Conservation (phyloP, 306 rosid species). For the Mucuna pruriens region DNA sequence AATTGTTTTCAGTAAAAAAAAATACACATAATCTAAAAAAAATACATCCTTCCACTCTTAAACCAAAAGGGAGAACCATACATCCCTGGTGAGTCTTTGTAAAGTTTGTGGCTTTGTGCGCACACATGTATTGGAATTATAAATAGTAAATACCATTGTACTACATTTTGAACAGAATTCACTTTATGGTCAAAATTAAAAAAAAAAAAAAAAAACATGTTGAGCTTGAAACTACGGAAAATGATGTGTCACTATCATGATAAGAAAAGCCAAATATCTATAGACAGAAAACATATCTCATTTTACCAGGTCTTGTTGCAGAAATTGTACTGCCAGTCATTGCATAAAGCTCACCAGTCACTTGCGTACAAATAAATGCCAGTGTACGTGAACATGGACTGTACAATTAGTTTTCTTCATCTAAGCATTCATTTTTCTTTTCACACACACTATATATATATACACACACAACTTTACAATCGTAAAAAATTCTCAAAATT, state of each 20-base stretch:
- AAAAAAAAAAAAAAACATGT: neutral
- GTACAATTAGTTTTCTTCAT: neutral
- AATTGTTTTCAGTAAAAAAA: too few relatives aligned
- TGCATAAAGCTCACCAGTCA: neutral
- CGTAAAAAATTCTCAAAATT: too few relatives aligned
- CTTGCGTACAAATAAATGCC: neutral
- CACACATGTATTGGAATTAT: neutral
- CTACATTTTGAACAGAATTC: neutral
- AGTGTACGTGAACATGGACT: neutral
- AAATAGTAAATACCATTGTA: neutral
- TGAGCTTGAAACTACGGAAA: neutral
- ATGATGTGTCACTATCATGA: constrained; percentile 1
- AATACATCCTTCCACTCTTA: too few relatives aligned
- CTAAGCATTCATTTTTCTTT: neutral
- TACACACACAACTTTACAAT: neutral
- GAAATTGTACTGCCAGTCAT: neutral
- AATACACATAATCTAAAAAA: too few relatives aligned
- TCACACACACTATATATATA: too few relatives aligned
- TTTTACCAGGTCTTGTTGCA: neutral
- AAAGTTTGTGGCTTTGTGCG: neutral
- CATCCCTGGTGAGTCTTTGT: neutral
- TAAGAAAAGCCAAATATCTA: neutral
- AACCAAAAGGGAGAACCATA: neutral
- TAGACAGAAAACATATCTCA: neutral
- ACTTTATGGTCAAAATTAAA: neutral